These are phyloP conservation scores for Xylaria bambusicola DNA, from an alignment of 495 filamentous ascomycete genomes.

Conservation along the genomic window DNA sequence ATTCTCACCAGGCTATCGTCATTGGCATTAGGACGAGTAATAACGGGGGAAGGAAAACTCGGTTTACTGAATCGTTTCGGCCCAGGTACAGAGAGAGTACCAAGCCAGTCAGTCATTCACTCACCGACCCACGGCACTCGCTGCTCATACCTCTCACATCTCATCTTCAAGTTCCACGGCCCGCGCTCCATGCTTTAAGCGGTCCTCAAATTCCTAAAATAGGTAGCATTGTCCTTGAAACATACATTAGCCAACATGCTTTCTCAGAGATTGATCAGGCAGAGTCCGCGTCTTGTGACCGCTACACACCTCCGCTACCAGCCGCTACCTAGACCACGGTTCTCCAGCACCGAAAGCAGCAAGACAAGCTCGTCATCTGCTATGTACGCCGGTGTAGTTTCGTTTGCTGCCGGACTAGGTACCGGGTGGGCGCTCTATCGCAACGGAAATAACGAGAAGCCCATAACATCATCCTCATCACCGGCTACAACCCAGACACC, in stretches of 20 bases:
- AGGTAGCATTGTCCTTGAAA: too few species aligned
- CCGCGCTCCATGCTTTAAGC: neutral
- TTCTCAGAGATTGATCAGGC: slow-evolving; percentile 22
- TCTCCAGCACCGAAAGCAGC: slow-evolving; percentile 23
- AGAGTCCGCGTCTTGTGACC: slow-evolving; percentile 20
- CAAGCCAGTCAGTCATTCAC: too few species aligned
- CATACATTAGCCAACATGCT: slow-evolving; percentile 19
- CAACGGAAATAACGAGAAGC: neutral
- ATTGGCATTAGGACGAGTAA: neutral
- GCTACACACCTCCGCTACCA: slow-evolving; percentile 11
- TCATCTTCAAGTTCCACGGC: too few species aligned
- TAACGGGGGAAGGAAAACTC: neutral
- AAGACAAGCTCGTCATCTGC: slow-evolving; percentile 7
- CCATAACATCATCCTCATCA: neutral
- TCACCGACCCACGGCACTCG: too few species aligned
- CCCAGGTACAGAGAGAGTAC: too few species aligned
- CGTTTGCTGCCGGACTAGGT: slow-evolving; percentile 23
- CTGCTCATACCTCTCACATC: too few species aligned
- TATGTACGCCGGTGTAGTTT: slow-evolving; percentile 3
- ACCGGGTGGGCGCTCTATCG: slow-evolving; percentile 4
- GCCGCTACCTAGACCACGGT: slow-evolving; percentile 20
- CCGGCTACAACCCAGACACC: neutral
- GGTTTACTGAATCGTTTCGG: neutral
- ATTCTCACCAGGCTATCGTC: too few species aligned
- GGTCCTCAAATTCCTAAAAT: neutral